Evolutionary conservation across 495 filamentous ascomycete genomes (phyloP).

Genomic region (Hypoxylon subgilvum): DNA sequence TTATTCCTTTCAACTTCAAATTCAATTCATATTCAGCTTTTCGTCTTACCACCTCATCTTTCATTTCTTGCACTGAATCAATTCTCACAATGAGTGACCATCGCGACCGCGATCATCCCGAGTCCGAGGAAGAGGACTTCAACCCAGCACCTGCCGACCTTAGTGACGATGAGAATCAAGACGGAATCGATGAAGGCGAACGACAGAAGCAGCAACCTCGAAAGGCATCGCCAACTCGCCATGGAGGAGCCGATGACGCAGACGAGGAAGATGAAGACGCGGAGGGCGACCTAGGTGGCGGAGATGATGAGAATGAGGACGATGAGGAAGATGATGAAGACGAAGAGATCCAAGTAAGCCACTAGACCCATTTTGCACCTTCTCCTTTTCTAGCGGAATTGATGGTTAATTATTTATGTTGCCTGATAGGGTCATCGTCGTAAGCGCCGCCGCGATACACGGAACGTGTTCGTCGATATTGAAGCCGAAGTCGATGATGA

Average conservation of each 20-base stretch:
- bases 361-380: not conserved
- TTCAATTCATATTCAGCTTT: too few relatives aligned
- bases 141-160: slow-evolving; percentile 72
- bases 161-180: slow-evolving; percentile 69
- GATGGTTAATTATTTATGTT: slow-evolving; percentile 16
- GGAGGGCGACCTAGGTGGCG: slow-evolving; percentile 56
- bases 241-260: slow-evolving; percentile 46
- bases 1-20: not conserved
- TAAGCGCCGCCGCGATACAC: slow-evolving; percentile 75
- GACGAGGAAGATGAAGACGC: slow-evolving; percentile 58
- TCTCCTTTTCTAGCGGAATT: too few relatives aligned
- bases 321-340: slow-evolving; percentile 64
- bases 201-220: slow-evolving; percentile 35
- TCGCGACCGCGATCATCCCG: slow-evolving; percentile 46
- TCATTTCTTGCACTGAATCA: slow-evolving; percentile 2
- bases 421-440: slow-evolving; percentile 68
- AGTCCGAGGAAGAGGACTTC: slow-evolving; percentile 82
- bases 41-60: not conserved
- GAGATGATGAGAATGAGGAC: slow-evolving; percentile 54
- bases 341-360: slow-evolving; percentile 63
- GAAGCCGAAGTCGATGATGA: slow-evolving; percentile 97
- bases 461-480: slow-evolving; percentile 88
- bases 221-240: slow-evolving; percentile 29
- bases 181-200: slow-evolving; percentile 49
- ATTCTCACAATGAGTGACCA: slow-evolving; percentile 52